These are phyloP conservation scores for Eragrostis tef DNA, from an alignment of 202 grass and related monocot species.

Conservation along the genomic window DNA sequence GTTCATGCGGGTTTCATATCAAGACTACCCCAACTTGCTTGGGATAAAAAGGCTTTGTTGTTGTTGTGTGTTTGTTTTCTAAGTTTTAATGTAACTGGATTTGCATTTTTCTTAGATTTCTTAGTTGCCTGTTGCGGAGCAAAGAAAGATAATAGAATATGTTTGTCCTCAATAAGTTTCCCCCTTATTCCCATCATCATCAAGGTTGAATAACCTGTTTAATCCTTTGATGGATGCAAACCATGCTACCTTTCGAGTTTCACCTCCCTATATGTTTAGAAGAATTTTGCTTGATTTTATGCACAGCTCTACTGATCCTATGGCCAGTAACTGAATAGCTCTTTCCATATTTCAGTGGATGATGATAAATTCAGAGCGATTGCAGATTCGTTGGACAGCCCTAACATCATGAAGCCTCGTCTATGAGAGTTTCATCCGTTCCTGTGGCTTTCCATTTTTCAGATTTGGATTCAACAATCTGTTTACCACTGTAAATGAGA, in stretches of 20 bases:
- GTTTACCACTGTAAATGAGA: slow-evolving; percentile 31
- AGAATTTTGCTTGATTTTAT: background rate
- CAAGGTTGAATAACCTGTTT: slow-evolving; percentile 24
- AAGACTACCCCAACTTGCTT: no score
- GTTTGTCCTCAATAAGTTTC: background rate
- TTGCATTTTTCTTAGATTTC: background rate
- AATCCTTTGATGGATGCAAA: slow-evolving; percentile 4
- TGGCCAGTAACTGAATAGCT: background rate
- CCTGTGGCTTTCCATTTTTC: background rate
- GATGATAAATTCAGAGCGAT: slow-evolving; percentile 45
- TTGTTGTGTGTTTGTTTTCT: background rate
- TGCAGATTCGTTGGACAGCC: slow-evolving; percentile 46
- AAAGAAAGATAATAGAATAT: background rate
- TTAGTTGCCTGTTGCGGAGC: background rate
- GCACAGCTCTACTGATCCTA: background rate
- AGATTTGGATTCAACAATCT: slow-evolving; percentile 22
- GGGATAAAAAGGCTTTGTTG: no score
- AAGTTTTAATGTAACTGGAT: slow-evolving; percentile 2
- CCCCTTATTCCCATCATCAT: background rate
- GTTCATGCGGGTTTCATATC: no score
- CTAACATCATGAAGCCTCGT: slow-evolving; percentile 39
- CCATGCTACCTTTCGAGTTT: background rate
- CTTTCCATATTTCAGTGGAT: slow-evolving; percentile 46
- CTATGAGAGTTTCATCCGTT: slow-evolving; percentile 41
- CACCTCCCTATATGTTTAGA: background rate